Percentiles rank a stretch among this genome's conserved stretches.
These are phyloP conservation scores for Nidularia pulvinata DNA, from an alignment of 768 basidiomycete species.

Conservation along the genomic window DNA sequence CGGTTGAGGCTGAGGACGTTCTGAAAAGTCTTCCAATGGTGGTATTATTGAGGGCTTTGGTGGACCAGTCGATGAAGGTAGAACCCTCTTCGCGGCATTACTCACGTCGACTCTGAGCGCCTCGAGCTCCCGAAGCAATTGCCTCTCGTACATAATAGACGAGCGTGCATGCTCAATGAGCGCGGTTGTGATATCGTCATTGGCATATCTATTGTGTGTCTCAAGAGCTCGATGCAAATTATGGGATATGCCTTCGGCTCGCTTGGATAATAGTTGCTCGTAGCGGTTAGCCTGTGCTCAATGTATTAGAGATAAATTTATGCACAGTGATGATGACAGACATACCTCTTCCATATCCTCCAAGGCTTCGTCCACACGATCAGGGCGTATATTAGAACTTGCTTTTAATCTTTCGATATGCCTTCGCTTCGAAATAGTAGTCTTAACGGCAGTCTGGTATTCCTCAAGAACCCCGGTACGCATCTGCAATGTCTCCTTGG, in stretches of 20 bases:
- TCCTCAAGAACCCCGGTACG: slow-evolving; percentile 92
- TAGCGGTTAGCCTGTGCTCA: slow-evolving; percentile 79
- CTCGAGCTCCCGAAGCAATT: slow-evolving; percentile 86
- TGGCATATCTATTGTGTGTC: slow-evolving; percentile 82
- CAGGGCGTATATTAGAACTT: slow-evolving; percentile 82
- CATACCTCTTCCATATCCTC: slow-evolving; percentile 91
- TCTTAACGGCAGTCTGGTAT: slow-evolving; percentile 91
- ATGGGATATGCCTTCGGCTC: slow-evolving; percentile 93
- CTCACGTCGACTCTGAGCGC: slow-evolving; percentile 76
- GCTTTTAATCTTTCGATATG: slow-evolving; percentile 89
- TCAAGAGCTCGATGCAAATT: slow-evolving; percentile 89
- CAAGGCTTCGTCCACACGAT: slow-evolving; percentile 87
- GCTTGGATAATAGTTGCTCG: slow-evolving; percentile 79
- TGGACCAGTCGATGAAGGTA: slow-evolving; percentile 43
- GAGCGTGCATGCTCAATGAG: slow-evolving; percentile 93
- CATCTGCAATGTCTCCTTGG: slow-evolving; percentile 92
- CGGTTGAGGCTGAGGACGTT: slow-evolving; percentile 24
- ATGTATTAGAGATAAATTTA: background rate
- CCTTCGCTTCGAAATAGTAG: slow-evolving; percentile 89
- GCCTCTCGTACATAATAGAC: slow-evolving; percentile 89
- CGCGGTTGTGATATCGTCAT: slow-evolving; percentile 89
- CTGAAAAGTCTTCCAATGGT: slow-evolving; percentile 61
- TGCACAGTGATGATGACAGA: slow-evolving; percentile 1
- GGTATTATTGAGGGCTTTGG: slow-evolving; percentile 65
- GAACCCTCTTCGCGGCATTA: slow-evolving; percentile 61